phyloP scores from a whole-genome alignment of 2,329 filamentous ascomycete species.

The Xylogone sp. region DNA sequence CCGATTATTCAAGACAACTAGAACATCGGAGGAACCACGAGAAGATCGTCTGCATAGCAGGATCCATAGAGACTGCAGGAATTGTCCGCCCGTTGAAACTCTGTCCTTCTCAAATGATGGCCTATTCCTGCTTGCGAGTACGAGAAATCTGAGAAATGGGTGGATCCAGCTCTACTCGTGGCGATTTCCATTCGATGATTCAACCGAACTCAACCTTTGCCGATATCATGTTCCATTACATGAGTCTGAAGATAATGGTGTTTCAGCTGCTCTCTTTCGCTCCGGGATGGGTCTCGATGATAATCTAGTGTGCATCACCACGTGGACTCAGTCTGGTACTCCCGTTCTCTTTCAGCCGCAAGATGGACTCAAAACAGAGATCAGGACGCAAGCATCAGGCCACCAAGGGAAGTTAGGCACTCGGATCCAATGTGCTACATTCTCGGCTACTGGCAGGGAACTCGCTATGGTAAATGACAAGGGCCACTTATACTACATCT shows the following conservation, averaged over 20 bases:
- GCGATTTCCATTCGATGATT: constrained; percentile 33
- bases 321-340: constrained; percentile 39
- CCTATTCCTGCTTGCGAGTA: constrained; percentile 34
- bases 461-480: constrained; percentile 38
- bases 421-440: constrained; percentile 35
- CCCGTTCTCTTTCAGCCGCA: constrained; percentile 35
- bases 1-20: constrained; percentile 35
- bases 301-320: constrained; percentile 34
- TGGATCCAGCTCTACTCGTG: constrained; percentile 34
- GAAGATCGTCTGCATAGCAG: constrained; percentile 33
- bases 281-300: constrained; percentile 30
- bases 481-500: constrained; percentile 35
- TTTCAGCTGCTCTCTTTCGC: constrained; percentile 33
- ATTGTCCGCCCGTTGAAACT: constrained; percentile 35
- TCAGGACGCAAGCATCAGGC: constrained; percentile 26
- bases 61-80: constrained; percentile 31
- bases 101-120: constrained; percentile 37
- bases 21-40: constrained; percentile 26
- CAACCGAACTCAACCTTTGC: constrained; percentile 32
- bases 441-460: constrained; percentile 34
- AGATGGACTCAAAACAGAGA: constrained; percentile 31
- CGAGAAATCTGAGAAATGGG: constrained; percentile 30
- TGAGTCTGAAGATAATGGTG: constrained; percentile 37
- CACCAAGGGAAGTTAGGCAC: constrained; percentile 32
- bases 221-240: constrained; percentile 35